phyloP scores from a whole-genome alignment of 345 rosid species.

The Salix exigua region DNA sequence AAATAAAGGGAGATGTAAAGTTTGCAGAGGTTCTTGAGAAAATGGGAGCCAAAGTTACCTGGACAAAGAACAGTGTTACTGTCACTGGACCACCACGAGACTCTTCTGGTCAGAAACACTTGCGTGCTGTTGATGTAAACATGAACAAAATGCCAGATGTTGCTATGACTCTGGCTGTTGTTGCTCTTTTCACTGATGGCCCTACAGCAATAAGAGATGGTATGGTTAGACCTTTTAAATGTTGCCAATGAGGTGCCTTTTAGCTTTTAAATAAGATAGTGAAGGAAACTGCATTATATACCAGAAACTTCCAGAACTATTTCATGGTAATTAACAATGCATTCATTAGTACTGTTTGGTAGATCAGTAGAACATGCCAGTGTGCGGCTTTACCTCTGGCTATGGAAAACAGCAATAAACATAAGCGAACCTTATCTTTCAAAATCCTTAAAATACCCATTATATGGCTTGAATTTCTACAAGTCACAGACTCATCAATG shows the following conservation, averaged over 20 bases:
- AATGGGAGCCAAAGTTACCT: slow-evolving; percentile 92
- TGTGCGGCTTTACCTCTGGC: not conserved
- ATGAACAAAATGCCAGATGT: slow-evolving; percentile 99
- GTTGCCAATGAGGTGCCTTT: not conserved
- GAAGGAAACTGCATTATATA: not conserved
- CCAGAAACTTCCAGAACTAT: not conserved
- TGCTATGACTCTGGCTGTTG: slow-evolving; percentile 96
- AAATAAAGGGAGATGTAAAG: slow-evolving; percentile 76
- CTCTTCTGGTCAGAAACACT: slow-evolving; percentile 65
- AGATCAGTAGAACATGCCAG: not conserved
- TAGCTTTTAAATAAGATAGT: not conserved
- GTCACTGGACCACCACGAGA: slow-evolving; percentile 82
- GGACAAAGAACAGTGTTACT: slow-evolving; percentile 90
- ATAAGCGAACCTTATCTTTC: not conserved
- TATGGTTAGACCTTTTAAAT: slow-evolving; percentile 23
- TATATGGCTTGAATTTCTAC: not conserved
- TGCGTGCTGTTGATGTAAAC: slow-evolving; percentile 76
- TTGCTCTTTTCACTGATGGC: slow-evolving; percentile 90
- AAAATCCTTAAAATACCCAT: not conserved
- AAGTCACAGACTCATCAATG: not conserved
- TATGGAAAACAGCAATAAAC: not conserved
- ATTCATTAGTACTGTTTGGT: not conserved
- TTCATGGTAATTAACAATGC: not conserved
- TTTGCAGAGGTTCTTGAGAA: slow-evolving; percentile 93
- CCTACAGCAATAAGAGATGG: slow-evolving; percentile 97